A percentile compares a stretch with the other conserved stretches of the same genome.
Conservation (phyloP, 225 moss, liverwort and hornwort species). For the Marchantia polymorpha region DNA sequence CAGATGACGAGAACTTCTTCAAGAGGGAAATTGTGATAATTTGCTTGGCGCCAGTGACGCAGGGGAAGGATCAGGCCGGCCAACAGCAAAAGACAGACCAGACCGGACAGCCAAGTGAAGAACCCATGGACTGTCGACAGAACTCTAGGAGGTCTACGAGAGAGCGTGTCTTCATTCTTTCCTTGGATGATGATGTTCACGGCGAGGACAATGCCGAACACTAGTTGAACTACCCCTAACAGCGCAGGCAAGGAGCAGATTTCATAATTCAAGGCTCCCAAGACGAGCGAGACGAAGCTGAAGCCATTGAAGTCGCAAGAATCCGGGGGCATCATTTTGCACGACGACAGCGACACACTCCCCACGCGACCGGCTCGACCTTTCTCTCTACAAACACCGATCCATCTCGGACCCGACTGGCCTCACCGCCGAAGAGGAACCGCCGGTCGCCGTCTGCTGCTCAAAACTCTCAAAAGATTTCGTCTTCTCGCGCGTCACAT, state of each 20-base stretch:
- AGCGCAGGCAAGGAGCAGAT: slow-evolving; percentile 4
- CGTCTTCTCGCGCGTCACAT: too few species aligned
- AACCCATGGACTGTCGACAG: not conserved
- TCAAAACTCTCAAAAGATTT: too few species aligned
- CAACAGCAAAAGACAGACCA: not conserved
- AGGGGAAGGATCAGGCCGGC: not conserved
- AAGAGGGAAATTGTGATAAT: not conserved
- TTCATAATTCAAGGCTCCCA: not conserved
- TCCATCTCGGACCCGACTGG: too few species aligned
- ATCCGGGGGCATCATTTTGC: not conserved
- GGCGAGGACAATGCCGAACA: not conserved
- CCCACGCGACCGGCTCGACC: too few species aligned
- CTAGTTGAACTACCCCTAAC: not conserved
- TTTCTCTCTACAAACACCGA: too few species aligned
- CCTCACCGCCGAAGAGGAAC: too few species aligned
- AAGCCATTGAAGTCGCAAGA: not conserved
- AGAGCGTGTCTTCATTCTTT: not conserved
- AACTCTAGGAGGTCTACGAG: not conserved
- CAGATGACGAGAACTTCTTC: not conserved
- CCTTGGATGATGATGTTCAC: not conserved
- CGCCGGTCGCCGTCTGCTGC: too few species aligned
- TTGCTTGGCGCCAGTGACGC: not conserved
- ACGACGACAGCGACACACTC: not conserved
- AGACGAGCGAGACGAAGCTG: not conserved
- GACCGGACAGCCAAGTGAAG: slow-evolving; percentile 3